Evolutionary conservation across 2,329 filamentous ascomycete species (phyloP).

Genomic region (Elsinoe ampelina): DNA sequence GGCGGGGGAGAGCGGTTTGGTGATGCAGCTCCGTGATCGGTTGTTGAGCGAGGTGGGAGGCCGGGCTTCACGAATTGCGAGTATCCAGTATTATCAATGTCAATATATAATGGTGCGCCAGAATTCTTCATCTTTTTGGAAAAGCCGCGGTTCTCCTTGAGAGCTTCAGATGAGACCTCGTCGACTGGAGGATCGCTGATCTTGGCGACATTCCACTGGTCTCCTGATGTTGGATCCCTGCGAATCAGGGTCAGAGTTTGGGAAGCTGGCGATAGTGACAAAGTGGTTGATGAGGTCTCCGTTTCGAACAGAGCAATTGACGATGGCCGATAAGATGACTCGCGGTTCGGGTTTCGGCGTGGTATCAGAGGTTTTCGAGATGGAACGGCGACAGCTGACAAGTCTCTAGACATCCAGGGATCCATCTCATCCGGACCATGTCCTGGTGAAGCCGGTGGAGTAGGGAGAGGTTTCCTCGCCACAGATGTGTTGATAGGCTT

Average conservation of each 20-base stretch:
- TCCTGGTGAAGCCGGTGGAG: constrained; percentile 15
- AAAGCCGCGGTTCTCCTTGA: constrained; percentile 22
- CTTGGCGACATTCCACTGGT: constrained; percentile 44
- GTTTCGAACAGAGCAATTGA: not conserved
- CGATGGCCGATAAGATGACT: not conserved
- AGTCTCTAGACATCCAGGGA: not conserved
- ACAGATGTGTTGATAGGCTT: constrained; percentile 3
- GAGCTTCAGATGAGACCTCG: constrained; percentile 36
- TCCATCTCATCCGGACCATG: not conserved
- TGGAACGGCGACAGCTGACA: not conserved
- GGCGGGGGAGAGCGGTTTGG: constrained; percentile 19
- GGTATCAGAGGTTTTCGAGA: constrained; percentile 5
- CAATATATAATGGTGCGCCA: constrained; percentile 41
- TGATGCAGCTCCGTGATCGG: constrained; percentile 21
- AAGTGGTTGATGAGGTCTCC: not conserved
- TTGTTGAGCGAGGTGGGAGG: constrained; percentile 20
- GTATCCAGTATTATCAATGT: constrained; percentile 52
- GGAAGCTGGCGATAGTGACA: not conserved
- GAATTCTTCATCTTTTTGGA: constrained; percentile 27
- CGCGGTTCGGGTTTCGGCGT: not conserved
- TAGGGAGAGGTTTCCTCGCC: constrained; percentile 17
- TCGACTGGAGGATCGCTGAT: constrained; percentile 38
- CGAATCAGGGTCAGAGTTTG: constrained; percentile 40
- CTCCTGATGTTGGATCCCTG: constrained; percentile 39
- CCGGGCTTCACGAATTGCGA: constrained; percentile 43